Evolutionary conservation across 805 yeast genomes (phyloP).

Genomic region (Cyberlindnera japonica): DNA sequence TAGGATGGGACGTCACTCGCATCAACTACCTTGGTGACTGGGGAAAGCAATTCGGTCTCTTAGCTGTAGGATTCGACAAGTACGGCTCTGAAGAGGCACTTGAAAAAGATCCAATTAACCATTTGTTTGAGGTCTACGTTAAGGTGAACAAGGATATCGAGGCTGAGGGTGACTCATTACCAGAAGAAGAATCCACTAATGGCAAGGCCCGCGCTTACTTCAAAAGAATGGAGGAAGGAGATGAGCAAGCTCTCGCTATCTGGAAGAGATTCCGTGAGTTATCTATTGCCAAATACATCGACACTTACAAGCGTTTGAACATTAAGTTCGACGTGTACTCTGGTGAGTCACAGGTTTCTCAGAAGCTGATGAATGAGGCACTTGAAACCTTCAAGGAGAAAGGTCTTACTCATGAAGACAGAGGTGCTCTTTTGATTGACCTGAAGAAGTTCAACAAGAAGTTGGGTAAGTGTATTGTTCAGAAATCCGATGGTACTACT

Average conservation of each 20-base stretch:
- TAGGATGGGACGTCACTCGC: conserved; percentile 91
- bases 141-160: conserved; percentile 74
- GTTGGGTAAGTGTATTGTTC: conserved; percentile 87
- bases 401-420: conserved; percentile 75
- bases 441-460: conserved; percentile 82
- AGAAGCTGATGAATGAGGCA: conserved; percentile 64
- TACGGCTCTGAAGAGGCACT: conserved; percentile 80
- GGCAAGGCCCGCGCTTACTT: conserved; percentile 85
- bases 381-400: conserved; percentile 58
- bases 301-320: conserved; percentile 88
- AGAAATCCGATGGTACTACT: conserved; percentile 94
- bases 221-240: conserved; percentile 92
- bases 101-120: conserved; percentile 81
- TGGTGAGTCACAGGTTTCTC: conserved; percentile 93
- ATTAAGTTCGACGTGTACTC: conserved; percentile 85
- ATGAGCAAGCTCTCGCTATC: conserved; percentile 64
- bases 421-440: conserved; percentile 88
- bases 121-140: conserved; percentile 92
- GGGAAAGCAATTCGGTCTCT: conserved; percentile 98
- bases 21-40: conserved; percentile 97
- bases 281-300: conserved; percentile 80
- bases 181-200: conserved; percentile 53
- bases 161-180: conserved; percentile 45
- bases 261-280: conserved; percentile 92
- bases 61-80: conserved; percentile 87